phyloP scores from a whole-genome alignment of 257 asterid species.

The Fraxinus anomala region DNA sequence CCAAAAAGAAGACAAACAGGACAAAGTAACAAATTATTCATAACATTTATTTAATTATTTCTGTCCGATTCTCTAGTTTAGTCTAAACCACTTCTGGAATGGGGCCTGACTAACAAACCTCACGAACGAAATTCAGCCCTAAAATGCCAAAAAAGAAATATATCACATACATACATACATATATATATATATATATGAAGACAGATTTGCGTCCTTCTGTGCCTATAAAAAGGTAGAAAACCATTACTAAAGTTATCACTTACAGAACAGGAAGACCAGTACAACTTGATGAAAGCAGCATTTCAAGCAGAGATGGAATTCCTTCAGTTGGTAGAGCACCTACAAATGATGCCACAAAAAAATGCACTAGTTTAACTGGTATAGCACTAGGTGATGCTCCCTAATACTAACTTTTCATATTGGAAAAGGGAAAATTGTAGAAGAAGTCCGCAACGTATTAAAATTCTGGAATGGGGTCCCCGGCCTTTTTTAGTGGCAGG shows the following conservation, averaged over 20 bases:
- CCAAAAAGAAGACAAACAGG: background rate
- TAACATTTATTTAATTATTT: background rate
- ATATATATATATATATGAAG: background rate
- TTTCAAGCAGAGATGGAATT: conserved; percentile 87
- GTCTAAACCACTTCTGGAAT: too few species aligned
- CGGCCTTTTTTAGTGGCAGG: background rate
- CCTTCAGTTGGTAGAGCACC: conserved; percentile 99
- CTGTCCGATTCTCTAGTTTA: too few species aligned
- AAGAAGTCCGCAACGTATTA: background rate
- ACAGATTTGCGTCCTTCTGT: background rate
- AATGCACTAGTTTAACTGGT: conserved; percentile 14
- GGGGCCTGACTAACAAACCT: too few species aligned
- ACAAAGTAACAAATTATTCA: background rate
- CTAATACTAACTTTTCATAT: background rate
- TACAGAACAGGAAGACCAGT: conserved; percentile 86
- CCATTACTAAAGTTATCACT: conserved; percentile 38
- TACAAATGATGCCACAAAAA: conserved; percentile 30
- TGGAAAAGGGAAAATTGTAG: background rate
- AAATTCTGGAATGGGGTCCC: background rate
- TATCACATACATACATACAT: background rate
- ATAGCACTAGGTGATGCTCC: background rate
- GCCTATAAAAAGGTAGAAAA: background rate
- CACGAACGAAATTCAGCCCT: too few species aligned
- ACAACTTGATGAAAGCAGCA: conserved; percentile 83
- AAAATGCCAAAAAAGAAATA: too few species aligned